Base-by-base conservation (phyloP, 208 protist genomes). In the Trypanosoma congolense region DNA sequence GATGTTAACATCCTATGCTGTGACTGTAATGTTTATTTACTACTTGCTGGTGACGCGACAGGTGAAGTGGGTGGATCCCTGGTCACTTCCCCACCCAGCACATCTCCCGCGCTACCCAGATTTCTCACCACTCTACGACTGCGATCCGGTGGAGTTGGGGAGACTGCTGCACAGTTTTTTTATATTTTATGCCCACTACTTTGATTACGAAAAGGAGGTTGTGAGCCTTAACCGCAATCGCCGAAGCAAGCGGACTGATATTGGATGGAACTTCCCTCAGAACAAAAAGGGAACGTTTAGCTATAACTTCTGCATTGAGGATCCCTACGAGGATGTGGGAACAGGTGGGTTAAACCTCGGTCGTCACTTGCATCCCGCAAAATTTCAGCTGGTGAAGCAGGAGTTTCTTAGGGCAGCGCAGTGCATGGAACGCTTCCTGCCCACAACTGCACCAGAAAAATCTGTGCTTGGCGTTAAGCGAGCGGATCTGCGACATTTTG, bases 341-440 rank as follows among this genome's bases (percentile, higher is more conserved):
- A 73, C 52, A 0, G 87, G 87, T 3, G 87, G 87, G 3, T 77
- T 94, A 25, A 94, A 94, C 63, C 64, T 94, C 6, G 87, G 87
- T 10, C 83, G 87, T 14, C 84, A 91, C 58, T 66, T 94, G 33
- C 87, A 94, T 65, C 70, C 62, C 3, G 83, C 83, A 4, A 94
- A 94, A 75, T 94, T 94, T 53, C 75, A 88, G 59, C 61, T 89
- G 44, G 87, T 94, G 25, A 91, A 92, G 67, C 83, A 92, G 56
- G 83, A 94, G 63, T 90, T 94, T 43, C 56, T 80, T 30, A 69
- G 83, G 10, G 87, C 83, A 16, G 87, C 81, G 33, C 70, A 87
- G 65, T 76, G 65, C 44, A 94, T 94, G 87, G 77, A 91, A 62
- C 78, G 82, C 2, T 88, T 73, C 62, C 38, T 79, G 25, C 87